Evolutionary conservation across 352 stramenopile species (phyloP), one percentile per base, ranked within the genome.

Genomic region (Globisporangium viniferum): DNA sequence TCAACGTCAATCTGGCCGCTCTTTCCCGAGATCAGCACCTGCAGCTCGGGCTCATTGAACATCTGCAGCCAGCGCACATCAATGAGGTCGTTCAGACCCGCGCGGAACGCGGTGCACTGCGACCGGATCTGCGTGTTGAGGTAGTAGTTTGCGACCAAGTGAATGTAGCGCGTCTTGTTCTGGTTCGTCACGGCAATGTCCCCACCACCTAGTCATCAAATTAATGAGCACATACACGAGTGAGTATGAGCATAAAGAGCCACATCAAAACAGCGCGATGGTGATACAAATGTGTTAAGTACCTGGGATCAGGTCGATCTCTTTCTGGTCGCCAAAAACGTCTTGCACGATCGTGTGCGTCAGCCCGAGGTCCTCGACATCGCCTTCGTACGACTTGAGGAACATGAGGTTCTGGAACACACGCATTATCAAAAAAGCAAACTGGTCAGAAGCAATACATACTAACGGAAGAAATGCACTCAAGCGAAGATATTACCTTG

Each of bases 31-130:
- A 99, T 98, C 4, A 99, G 82, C 68, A 97, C 88, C 76, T 99
- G 96, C 6, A 99, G 77, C 74, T 99, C 97, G 2, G 95, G 94
- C 70, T 98, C 91, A 59, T 98, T 98, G 76, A 99, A 99, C 66
- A 99, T 88, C 69, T 91, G 80, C 8, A 99, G 81, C 92, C 94
- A 98, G 7, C 58, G 80, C 36, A 84, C 73, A 68, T 98, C 88
- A 64, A 99, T 97, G 31, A 99, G 88, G 62, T 98, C 91, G 54
- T 82, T 93, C 6, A 99, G 69, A 2, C 97, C 97, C 24, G 85
- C 73, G 6, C 92, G 89, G 67, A 99, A 99, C 4, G 96, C 96
- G 68, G 97, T 79, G 31, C 90, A 94, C 78, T 99, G 94, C n/a
- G 91, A 82, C 46, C 90, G 75, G 36, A 91, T 94, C 61, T 96